Evolutionary conservation across 139 green algal genomes (phyloP).

Genomic region (Auxenochlorella pyrenoidosa): DNA sequence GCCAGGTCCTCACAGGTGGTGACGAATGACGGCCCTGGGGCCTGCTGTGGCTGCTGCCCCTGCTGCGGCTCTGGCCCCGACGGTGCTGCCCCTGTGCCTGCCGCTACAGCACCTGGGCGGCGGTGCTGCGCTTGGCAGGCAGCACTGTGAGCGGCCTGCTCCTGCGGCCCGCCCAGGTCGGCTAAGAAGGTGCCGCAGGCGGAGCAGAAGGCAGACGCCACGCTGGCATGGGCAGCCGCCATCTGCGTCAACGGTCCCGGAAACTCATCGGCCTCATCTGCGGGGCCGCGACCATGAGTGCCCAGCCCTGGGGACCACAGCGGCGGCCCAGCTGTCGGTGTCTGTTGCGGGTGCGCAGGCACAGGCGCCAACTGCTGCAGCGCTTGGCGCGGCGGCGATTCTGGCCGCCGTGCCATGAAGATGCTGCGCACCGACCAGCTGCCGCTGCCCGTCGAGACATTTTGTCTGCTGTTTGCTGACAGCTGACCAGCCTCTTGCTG

Average conservation of each 20-base stretch:
- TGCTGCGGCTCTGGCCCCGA: not conserved
- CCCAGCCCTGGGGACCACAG: not conserved
- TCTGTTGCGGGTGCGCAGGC: not conserved
- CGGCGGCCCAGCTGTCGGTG: not conserved
- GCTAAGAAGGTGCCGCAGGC: slow-evolving; percentile 26
- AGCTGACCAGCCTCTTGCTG: not conserved
- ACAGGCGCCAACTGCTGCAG: not conserved
- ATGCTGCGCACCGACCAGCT: slow-evolving; percentile 32
- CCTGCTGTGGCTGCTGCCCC: not conserved
- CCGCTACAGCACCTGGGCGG: not conserved
- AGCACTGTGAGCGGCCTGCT: not conserved
- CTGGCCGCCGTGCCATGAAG: not conserved
- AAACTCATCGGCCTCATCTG: not conserved
- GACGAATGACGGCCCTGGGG: too few relatives aligned
- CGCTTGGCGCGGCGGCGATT: not conserved
- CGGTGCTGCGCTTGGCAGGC: not conserved
- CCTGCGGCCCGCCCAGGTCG: not conserved
- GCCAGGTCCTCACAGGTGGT: not conserved
- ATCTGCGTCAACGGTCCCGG: slow-evolving; percentile 31
- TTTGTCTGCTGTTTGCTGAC: not conserved
- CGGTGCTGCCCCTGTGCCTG: not conserved
- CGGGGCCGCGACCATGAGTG: not conserved
- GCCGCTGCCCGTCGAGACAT: not conserved
- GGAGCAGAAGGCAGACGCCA: slow-evolving; percentile 29
- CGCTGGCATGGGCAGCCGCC: not conserved